Base-by-base conservation (phyloP, 2,329 filamentous ascomycete genomes). In the Tolypocladium tropicale region DNA sequence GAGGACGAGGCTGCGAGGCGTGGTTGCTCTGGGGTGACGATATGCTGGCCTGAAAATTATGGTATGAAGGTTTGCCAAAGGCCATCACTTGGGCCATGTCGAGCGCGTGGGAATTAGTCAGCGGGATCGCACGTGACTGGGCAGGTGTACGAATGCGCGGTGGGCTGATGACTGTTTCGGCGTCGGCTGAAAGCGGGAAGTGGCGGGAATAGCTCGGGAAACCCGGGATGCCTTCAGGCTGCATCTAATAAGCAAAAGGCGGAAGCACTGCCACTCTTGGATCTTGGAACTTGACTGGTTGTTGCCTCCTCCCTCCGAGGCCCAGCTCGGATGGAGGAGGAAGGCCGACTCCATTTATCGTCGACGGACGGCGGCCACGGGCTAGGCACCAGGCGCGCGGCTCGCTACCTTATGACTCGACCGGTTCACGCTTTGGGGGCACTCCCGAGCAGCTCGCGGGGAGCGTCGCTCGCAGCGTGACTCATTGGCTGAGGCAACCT, bases 61-160 rank as follows among this genome's bases (percentile, higher is more conserved):
- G 62, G 63, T 63, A 58, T 60, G 62, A 64, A 64, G 58, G 60
- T 61, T 59, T 57, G 58, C 52, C 50, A 53, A 18, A 25, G 28
- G 55, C 12, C 21, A 23, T n/a, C 48, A 4, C 28, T 11, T 39
- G 32, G 18, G 39, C 32, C 41, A 54, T 53, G 46, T 30, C 23
- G 55, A 54, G 57, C 53, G 53, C 43, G 39, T 51, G 36, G 48
- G 55, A 56, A 66, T 70, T 68, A 70, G 67, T 70, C 64, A 68
- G 60, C 32, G 6, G 1, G 1, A 0, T 10, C 2, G 33, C 67
- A 70, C 68, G 68, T 70, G 68, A 67, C 41, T 50, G 12, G 23
- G 23, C 10, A 6, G 39, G 12, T 23, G n/a, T n/a, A n/a, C n/a
- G n/a, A n/a, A n/a, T n/a, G n/a, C n/a, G 25, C 16, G 25, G n/a